Conservation (phyloP, 2,329 filamentous ascomycete species). For the Arthrinium puccinioides region DNA sequence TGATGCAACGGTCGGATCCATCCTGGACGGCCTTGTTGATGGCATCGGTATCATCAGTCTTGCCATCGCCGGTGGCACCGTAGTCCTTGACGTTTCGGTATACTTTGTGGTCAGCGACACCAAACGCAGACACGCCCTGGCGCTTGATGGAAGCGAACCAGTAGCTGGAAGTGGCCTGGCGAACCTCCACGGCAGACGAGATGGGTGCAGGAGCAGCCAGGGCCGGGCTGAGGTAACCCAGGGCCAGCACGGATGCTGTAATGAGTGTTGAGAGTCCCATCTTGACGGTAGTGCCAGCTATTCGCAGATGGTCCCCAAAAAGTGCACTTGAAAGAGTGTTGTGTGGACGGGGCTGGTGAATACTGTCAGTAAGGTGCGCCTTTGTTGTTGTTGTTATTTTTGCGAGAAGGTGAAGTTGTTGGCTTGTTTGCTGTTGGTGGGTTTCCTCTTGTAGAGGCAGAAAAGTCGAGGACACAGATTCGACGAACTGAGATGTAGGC, state of each 20-base stretch:
- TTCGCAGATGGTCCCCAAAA: conserved; percentile 12
- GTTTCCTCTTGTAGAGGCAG: too few species aligned
- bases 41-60: conserved; percentile 76
- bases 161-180: conserved; percentile 42
- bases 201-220: conserved; percentile 11
- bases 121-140: conserved; percentile 61
- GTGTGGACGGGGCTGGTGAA: conserved; percentile 1
- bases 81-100: conserved; percentile 74
- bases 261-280: conserved; percentile 25
- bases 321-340: conserved; percentile 10
- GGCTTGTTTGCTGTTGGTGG: too few species aligned
- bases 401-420: too few species aligned
- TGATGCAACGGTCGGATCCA: conserved; percentile 67
- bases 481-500: too few species aligned
- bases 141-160: conserved; percentile 67
- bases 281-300: conserved; percentile 22
- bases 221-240: conserved; percentile 15
- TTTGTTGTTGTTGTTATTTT: too few species aligned
- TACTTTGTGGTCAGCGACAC: conserved; percentile 56
- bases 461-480: too few species aligned
- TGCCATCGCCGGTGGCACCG: conserved; percentile 60
- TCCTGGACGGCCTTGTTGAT: conserved; percentile 78
- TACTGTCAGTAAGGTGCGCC: conserved; percentile 1
- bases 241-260: conserved; percentile 16
- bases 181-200: conserved; percentile 13